phyloP scores from a whole-genome alignment of 805 yeast genomes.

The Metschnikowia arizonensis region DNA sequence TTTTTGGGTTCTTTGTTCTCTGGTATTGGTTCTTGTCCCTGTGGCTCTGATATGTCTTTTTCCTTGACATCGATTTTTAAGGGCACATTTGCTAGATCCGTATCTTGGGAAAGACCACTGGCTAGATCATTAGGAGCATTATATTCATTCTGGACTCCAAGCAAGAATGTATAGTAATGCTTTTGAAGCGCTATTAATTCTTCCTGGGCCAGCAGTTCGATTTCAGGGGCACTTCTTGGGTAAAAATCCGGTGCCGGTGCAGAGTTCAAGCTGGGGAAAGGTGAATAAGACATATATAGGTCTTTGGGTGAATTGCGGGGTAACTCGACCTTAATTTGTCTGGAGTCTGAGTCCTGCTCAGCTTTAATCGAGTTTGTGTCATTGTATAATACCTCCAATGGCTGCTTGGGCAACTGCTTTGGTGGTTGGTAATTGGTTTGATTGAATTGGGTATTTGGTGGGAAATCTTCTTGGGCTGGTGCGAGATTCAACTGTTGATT shows the following conservation, averaged over 20 bases:
- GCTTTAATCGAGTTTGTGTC: neutral
- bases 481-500: neutral
- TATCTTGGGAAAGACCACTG: neutral
- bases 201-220: neutral
- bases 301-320: neutral
- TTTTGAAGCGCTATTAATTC: neutral
- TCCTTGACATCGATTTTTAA: neutral
- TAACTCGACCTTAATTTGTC: neutral
- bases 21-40: neutral
- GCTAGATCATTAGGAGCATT: too few species aligned
- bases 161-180: neutral
- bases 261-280: neutral
- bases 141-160: neutral
- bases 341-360: slow-evolving; percentile 1
- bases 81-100: neutral
- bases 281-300: neutral
- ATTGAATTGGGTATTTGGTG: neutral
- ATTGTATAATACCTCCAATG: neutral
- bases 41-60: neutral
- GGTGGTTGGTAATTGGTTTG: neutral
- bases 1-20: neutral
- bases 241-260: neutral
- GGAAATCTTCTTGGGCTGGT: neutral
- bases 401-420: neutral
- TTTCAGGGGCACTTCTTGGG: neutral